Evolutionary conservation across 441 rosid genomes (phyloP).

Genomic region (Croton laevigatus): DNA sequence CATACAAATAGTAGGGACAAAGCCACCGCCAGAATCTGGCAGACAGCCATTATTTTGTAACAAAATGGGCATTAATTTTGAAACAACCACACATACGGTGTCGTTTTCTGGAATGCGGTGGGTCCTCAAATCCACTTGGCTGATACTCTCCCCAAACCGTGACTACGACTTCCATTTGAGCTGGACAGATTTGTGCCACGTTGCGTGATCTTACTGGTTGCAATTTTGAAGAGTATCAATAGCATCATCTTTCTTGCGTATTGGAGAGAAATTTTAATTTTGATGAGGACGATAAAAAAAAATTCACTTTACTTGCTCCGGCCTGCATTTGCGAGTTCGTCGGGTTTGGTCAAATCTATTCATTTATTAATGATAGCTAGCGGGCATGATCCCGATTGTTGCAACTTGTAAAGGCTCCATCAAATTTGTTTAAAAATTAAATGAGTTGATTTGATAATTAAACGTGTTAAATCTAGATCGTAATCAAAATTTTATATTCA

Average conservation of each 20-base stretch:
- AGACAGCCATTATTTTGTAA: background rate
- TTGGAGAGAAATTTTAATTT: too few species aligned
- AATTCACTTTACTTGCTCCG: too few species aligned
- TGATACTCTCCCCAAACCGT: background rate
- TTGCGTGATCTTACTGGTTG: background rate
- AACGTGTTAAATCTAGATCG: too few species aligned
- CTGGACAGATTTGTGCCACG: background rate
- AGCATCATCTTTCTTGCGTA: background rate
- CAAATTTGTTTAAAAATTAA: too few species aligned
- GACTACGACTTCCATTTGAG: background rate
- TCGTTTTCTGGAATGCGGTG: background rate
- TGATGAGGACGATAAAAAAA: too few species aligned
- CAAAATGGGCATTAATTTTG: background rate
- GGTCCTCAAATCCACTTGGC: constrained; percentile 21
- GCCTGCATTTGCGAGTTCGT: too few species aligned
- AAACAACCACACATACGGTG: constrained; percentile 1
- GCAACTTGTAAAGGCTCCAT: too few species aligned
- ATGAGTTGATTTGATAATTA: too few species aligned
- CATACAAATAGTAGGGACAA: background rate
- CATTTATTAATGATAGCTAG: too few species aligned
- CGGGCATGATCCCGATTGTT: too few species aligned
- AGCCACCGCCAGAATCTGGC: background rate
- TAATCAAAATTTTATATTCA: too few species aligned
- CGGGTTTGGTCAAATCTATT: too few species aligned
- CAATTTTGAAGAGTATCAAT: background rate